Conservation (phyloP, 176 grass and related monocot genomes). For the Rhynchospora tenuis region DNA sequence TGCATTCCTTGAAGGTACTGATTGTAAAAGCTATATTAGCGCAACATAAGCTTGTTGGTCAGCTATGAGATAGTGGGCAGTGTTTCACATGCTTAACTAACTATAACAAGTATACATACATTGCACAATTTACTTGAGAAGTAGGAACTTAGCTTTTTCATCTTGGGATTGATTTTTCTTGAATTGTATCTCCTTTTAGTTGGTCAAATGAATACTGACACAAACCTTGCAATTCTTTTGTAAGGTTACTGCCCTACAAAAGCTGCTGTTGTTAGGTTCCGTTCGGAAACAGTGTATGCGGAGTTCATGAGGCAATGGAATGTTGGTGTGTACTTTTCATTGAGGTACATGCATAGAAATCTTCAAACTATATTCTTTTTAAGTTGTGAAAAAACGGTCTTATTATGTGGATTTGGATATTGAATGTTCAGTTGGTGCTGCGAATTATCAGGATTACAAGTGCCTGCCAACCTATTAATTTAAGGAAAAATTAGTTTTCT, state of each 20-base stretch:
- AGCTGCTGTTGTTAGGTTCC: constrained; percentile 64
- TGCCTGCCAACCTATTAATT: not conserved
- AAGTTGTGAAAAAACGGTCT: not conserved
- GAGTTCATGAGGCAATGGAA: constrained; percentile 93
- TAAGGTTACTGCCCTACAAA: constrained; percentile 74
- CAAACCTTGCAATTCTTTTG: not conserved
- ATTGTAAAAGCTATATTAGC: not conserved
- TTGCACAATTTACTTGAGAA: not conserved
- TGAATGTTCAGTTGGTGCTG: not conserved
- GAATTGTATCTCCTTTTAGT: not conserved
- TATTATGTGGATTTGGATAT: not conserved
- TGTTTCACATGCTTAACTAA: not conserved
- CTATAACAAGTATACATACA: not conserved
- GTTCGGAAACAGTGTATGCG: constrained; percentile 59
- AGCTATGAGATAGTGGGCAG: not conserved
- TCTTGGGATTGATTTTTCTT: constrained; percentile 7
- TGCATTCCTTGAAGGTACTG: constrained; percentile 90
- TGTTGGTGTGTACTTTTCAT: constrained; percentile 91
- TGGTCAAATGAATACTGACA: not conserved
- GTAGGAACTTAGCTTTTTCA: not conserved
- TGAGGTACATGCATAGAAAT: constrained; percentile 51
- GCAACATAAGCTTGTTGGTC: not conserved
- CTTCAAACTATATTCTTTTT: not conserved
- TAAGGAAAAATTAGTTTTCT: no score
- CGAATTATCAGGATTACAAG: not conserved